Conservation (phyloP, 202 grass and related monocot species). For the Alloteropsis angusta region DNA sequence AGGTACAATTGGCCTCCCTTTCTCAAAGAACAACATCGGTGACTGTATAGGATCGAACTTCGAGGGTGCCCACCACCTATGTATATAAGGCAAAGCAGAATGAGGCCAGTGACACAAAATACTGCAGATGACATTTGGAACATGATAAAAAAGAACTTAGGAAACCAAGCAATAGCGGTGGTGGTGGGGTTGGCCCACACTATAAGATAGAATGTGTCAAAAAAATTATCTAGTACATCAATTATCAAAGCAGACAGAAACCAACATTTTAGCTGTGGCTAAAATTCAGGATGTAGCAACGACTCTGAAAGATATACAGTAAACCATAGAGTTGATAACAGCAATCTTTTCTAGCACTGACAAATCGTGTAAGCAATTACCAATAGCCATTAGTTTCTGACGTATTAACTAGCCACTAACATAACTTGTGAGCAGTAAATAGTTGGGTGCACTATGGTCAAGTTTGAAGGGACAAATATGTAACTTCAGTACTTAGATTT, state of each 20-base stretch:
- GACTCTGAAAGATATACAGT: background rate
- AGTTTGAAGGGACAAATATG: background rate
- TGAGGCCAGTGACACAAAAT: background rate
- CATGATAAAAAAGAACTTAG: background rate
- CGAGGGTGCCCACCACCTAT: conserved; percentile 86
- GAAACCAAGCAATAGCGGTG: background rate
- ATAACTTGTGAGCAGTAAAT: background rate
- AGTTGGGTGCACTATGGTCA: background rate
- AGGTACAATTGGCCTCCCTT: conserved; percentile 62
- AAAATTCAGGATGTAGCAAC: background rate
- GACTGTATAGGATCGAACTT: conserved; percentile 75
- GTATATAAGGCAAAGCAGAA: conserved; percentile 5
- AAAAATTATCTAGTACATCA: background rate
- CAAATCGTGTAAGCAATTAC: background rate
- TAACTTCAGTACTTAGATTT: background rate
- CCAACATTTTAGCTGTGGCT: background rate
- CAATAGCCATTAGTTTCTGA: background rate
- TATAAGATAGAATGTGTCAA: background rate
- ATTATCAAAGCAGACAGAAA: conserved; percentile 3
- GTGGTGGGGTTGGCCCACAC: background rate
- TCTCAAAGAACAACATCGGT: conserved; percentile 90
- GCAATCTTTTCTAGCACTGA: background rate
- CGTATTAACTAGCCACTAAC: background rate
- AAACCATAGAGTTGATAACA: background rate
- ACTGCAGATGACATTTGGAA: background rate